phyloP scores from a whole-genome alignment of 148 eudicot species.

The Suaeda aralocaspica region DNA sequence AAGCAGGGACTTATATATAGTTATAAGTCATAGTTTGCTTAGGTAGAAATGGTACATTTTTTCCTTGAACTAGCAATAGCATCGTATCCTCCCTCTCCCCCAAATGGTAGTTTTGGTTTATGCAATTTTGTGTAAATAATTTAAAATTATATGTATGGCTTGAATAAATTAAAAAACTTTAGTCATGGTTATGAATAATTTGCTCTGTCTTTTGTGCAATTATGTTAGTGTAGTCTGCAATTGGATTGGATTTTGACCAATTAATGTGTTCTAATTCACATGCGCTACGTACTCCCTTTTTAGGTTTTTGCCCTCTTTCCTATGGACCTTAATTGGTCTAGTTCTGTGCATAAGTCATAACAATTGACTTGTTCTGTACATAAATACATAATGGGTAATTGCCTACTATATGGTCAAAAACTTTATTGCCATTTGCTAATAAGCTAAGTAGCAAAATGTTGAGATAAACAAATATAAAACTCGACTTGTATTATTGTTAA shows the following conservation, averaged over 20 bases:
- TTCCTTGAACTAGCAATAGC: no score
- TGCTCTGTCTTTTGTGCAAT: not conserved
- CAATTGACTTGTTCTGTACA: no score
- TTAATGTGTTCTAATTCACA: not conserved
- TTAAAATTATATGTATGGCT: no score
- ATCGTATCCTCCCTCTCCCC: slow-evolving; percentile 3
- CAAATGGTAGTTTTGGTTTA: slow-evolving; percentile 16
- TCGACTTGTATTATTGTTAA: no score
- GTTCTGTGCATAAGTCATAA: no score
- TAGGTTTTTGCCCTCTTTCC: not conserved
- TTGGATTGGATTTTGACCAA: not conserved
- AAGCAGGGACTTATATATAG: slow-evolving; percentile 2
- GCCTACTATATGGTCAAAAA: no score
- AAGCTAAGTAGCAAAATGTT: no score
- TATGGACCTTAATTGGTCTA: not conserved
- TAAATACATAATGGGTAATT: no score
- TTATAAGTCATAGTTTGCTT: slow-evolving; percentile 4
- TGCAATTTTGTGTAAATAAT: slow-evolving; percentile 28
- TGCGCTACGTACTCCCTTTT: not conserved
- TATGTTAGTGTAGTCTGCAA: not conserved
- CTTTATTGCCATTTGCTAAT: no score
- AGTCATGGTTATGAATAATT: not conserved
- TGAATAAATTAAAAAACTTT: slow-evolving; percentile 10
- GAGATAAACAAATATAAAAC: no score
- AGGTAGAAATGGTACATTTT: slow-evolving; percentile 2